Evolutionary conservation across 768 basidiomycete species (phyloP), one percentile per base, ranked within the genome.

Genomic region (Phanerodontia chrysosporium): DNA sequence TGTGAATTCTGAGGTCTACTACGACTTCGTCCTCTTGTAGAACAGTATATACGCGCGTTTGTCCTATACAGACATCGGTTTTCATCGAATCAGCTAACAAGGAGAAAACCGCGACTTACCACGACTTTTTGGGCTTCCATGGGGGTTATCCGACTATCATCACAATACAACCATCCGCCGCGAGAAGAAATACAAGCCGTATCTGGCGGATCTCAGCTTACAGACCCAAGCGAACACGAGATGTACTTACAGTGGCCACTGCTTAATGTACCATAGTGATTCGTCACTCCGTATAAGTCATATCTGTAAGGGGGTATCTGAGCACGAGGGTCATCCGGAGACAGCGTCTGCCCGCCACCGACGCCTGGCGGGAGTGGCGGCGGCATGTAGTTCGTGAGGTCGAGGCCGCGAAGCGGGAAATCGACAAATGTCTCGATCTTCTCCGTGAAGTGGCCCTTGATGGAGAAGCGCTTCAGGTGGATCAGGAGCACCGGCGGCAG

Each of bases 341-440:
- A 76, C 68, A 75, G 66, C 49, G 52, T 74, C 28, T 75, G 65
- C 10, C 78, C 77, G 4, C 75, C 74, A 58, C 79, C 83, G 52
- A 76, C 79, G 51, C 85, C 85, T 22, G 87, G 83, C 8, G 88
- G 84, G 2, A 90, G 73, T 1, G 90, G 85, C 2, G 87, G 79
- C 2, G 95, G 96, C 82, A 98, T 87, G 70, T 91, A 95, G 67
- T 87, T 85, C 27, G 93, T 87, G 13, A 86, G 66, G 63, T 86
- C 84, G 22, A 86, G 74, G 36, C 71, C 71, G 49, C 77, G 75
- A 27, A 83, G 70, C 6, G 96, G 96, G 74, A 92, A 99, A 62
- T 97, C 92, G 44, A 98, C 90, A 62, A 87, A 83, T 1, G 95
- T 97, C 72, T 98, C 95, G 55, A 98, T 85, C 76, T 98, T 98